Conservation (phyloP, 2,329 filamentous ascomycete genomes). For the Botrytis sinoallii region DNA sequence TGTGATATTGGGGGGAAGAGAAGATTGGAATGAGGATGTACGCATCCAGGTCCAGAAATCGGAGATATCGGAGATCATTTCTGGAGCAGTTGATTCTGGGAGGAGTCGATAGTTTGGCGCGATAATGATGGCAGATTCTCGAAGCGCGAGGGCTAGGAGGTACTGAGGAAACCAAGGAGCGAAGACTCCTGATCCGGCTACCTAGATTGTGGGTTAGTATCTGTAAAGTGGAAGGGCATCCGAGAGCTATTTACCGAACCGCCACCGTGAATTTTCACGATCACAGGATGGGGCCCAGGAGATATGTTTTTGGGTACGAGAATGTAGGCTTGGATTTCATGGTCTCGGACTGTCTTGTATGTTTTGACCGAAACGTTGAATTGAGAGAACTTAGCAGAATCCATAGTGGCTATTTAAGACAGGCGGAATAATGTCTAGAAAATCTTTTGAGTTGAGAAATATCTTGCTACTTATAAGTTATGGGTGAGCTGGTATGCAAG, state of each 20-base stretch:
- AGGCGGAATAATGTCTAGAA: not conserved
- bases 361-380: not conserved
- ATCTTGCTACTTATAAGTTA: not conserved
- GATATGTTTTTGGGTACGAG: not conserved
- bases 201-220: not conserved
- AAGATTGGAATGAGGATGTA: constrained; percentile 29
- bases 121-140: constrained; percentile 38
- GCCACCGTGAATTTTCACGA: not conserved
- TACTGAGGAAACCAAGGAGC: not conserved
- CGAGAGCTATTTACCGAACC: not conserved
- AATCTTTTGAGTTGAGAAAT: too few relatives aligned
- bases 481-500: not conserved
- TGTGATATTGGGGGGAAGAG: not conserved
- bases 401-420: not conserved
- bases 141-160: not conserved
- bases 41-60: constrained; percentile 47
- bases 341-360: not conserved
- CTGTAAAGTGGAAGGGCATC: not conserved
- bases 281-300: not conserved
- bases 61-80: constrained; percentile 46
- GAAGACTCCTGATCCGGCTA: not conserved
- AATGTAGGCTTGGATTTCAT: not conserved
- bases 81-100: constrained; percentile 45
- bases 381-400: not conserved
- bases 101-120: constrained; percentile 50